Evolutionary conservation across 2,329 filamentous ascomycete genomes (phyloP).

Genomic region (Ophiosphaerella herpotricha): DNA sequence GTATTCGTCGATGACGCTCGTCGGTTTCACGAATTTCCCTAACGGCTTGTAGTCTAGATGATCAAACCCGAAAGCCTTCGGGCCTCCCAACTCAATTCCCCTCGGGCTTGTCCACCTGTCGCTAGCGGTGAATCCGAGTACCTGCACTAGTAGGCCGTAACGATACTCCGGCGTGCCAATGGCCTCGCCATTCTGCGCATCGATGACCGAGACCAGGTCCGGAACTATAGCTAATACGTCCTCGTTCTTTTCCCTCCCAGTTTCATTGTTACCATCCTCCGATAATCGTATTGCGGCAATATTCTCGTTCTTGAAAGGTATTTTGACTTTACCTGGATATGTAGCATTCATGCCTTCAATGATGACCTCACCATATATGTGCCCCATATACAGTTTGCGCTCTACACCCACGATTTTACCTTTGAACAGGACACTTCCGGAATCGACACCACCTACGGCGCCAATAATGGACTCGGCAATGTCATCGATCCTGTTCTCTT

Average conservation of each 20-base stretch:
- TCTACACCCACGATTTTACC: slow-evolving; percentile 54
- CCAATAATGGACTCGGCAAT: slow-evolving; percentile 49
- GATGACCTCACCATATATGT: slow-evolving; percentile 50
- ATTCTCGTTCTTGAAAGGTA: slow-evolving; percentile 77
- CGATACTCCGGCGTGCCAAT: slow-evolving; percentile 61
- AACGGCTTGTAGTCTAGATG: slow-evolving; percentile 56
- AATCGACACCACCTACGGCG: slow-evolving; percentile 46
- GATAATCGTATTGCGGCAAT: slow-evolving; percentile 59
- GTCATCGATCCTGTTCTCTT: slow-evolving; percentile 42
- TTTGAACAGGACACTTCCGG: slow-evolving; percentile 49
- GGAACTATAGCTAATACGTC: slow-evolving; percentile 55
- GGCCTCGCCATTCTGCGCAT: slow-evolving; percentile 54
- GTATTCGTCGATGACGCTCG: slow-evolving; percentile 60
- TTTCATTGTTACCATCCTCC: slow-evolving; percentile 24
- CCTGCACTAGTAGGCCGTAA: slow-evolving; percentile 58
- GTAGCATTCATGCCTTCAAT: slow-evolving; percentile 38
- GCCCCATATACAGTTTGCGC: slow-evolving; percentile 47
- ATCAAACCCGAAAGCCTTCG: slow-evolving; percentile 55
- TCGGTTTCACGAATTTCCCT: slow-evolving; percentile 58
- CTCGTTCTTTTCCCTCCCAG: slow-evolving; percentile 42
- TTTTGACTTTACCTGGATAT: slow-evolving; percentile 58
- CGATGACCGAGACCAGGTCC: slow-evolving; percentile 56
- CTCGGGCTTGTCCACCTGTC: slow-evolving; percentile 58
- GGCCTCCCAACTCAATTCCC: slow-evolving; percentile 58
- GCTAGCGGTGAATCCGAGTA: slow-evolving; percentile 60